Evolutionary conservation across 345 rosid genomes (phyloP).

Genomic region (Pugionium cornutum): DNA sequence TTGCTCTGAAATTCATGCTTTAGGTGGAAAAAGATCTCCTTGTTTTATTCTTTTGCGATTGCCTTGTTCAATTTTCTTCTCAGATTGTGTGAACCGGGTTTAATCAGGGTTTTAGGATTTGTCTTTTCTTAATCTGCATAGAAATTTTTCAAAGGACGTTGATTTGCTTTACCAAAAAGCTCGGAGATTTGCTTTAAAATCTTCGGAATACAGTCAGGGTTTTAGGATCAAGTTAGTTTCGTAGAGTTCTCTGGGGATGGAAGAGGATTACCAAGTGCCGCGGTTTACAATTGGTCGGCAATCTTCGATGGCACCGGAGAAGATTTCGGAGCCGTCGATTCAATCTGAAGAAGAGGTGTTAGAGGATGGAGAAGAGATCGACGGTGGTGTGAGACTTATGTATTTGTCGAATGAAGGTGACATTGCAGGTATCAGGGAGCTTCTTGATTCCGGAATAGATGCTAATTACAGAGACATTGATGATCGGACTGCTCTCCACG

Average conservation of each 20-base stretch:
- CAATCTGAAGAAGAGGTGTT: slow-evolving; percentile 44
- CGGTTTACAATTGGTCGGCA: slow-evolving; percentile 62
- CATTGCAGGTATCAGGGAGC: slow-evolving; percentile 67
- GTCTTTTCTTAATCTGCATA: neutral
- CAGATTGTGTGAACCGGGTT: slow-evolving; percentile 18
- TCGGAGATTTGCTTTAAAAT: neutral
- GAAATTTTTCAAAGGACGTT: neutral
- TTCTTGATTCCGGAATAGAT: slow-evolving; percentile 65
- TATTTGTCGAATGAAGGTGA: slow-evolving; percentile 72
- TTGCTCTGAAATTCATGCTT: neutral
- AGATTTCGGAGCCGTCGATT: slow-evolving; percentile 44
- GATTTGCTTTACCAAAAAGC: no score
- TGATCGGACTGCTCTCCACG: slow-evolving; percentile 79
- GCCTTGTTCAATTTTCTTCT: slow-evolving; percentile 4
- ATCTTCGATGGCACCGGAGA: slow-evolving; percentile 69
- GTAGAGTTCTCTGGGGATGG: slow-evolving; percentile 44
- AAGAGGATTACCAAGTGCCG: slow-evolving; percentile 46
- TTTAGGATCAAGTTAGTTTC: slow-evolving; percentile 10
- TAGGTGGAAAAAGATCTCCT: neutral
- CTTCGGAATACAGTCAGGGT: slow-evolving; percentile 11
- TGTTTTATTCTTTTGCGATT: neutral
- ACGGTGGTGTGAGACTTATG: slow-evolving; percentile 65
- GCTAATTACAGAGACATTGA: slow-evolving; percentile 84
- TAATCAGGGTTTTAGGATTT: slow-evolving; percentile 11
- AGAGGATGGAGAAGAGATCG: slow-evolving; percentile 50